Percentiles rank a stretch among this genome's conserved stretches.
phyloP scores from a whole-genome alignment of 2,329 filamentous ascomycete species.

The Zasmidium angulare region DNA sequence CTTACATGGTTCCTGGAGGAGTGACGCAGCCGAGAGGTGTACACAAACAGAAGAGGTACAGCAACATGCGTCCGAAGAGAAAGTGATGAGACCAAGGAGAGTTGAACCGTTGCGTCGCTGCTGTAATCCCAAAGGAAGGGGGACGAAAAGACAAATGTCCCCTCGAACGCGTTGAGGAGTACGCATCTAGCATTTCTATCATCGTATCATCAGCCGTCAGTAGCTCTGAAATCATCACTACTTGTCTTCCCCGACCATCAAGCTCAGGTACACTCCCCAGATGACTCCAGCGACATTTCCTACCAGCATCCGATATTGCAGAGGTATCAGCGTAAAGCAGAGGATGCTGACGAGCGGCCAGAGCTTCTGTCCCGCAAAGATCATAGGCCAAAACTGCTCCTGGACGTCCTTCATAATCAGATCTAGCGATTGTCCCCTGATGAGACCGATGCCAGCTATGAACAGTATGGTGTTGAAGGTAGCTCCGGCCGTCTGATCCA shows the following conservation, averaged over 20 bases:
- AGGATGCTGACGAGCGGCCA: constrained; percentile 70
- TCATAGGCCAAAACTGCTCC: constrained; percentile 49
- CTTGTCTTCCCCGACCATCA: constrained; percentile 44
- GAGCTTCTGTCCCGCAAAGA: constrained; percentile 68
- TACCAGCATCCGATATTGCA: constrained; percentile 68
- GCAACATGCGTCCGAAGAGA: too few relatives aligned
- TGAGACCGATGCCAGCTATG: constrained; percentile 58
- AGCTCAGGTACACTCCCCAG: constrained; percentile 75
- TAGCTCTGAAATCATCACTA: background rate
- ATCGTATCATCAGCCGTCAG: background rate
- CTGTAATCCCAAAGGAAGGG: too few relatives aligned
- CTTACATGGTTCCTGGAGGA: background rate
- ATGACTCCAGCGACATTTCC: constrained; percentile 69
- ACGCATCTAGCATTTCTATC: background rate
- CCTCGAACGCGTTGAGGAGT: too few relatives aligned
- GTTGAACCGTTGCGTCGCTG: too few relatives aligned
- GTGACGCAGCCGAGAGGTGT: background rate
- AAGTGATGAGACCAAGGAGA: too few relatives aligned
- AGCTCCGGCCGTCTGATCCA: constrained; percentile 70
- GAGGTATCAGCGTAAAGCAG: constrained; percentile 71
- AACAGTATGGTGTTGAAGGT: constrained; percentile 65
- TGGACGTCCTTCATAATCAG: constrained; percentile 22
- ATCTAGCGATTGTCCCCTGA: constrained; percentile 40
- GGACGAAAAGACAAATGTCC: too few relatives aligned
- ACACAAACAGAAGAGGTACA: too few relatives aligned